Base-by-base conservation (phyloP, 768 basidiomycete species). In the Boletus rufocinnamomeus region DNA sequence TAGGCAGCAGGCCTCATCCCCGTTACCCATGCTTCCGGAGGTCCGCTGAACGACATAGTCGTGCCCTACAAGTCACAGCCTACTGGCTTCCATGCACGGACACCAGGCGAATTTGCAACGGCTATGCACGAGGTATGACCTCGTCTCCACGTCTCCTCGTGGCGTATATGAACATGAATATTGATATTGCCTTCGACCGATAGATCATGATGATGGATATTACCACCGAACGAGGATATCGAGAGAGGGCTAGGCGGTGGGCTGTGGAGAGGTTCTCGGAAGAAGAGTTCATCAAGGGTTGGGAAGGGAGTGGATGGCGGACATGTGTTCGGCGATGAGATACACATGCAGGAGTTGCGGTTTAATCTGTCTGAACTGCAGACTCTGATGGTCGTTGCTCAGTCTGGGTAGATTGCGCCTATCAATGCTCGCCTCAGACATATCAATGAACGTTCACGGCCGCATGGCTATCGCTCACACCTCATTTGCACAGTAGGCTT, bases 1-100 rank as follows among this genome's bases (percentile, higher is more conserved):
- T 61, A 98, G 95, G 95, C 94, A 11, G 94, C 97, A 4, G 96
- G 96, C 0, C 83, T 95, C 17, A 91, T 98, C 16, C 93, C 95
- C 0, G 85, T 98, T 4, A 86, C 89, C 0, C 95, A 99, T 69
- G 91, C 91, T 2, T 97, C 95, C 0, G 97, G 92, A 3, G 96
- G 96, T 0, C 96, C 96, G 0, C 71, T 95, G 25, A 81, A 86
- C 56, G 97, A 98, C 70, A 98, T 99, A 56, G 86, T 98, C 47
- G 86, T 93, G 2, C 93, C 93, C 0, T 84, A 82, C 69, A 73
- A 87, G 7, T 86, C 86, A 37, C 73, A 86, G 67, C 80, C 77
- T 9, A 95, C 93, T 58, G 95, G 95, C 25, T 95, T 84, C 72
- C 94, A 96, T 69, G 95, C 93, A 2, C 82, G 75, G 3, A 80